phyloP scores from a whole-genome alignment of 1,139 yeast species.

The Torulaspora pretoriensis region DNA sequence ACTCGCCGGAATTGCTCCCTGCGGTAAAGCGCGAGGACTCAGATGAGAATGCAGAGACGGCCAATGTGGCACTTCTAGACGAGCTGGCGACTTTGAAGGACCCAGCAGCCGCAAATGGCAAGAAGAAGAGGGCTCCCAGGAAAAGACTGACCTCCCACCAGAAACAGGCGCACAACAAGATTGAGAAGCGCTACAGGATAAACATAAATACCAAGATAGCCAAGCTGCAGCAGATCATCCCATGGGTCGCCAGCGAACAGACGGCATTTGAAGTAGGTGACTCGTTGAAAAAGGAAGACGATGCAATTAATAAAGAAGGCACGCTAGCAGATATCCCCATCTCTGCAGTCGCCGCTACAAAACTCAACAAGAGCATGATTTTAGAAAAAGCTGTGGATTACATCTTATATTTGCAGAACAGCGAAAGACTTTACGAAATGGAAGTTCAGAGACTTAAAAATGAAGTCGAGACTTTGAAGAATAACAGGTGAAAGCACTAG shows the following conservation, averaged over 20 bases:
- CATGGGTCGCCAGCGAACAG: conserved; percentile 56
- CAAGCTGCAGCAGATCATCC: conserved; percentile 58
- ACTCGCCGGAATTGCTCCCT: conserved; percentile 11
- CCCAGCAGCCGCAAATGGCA: conserved; percentile 12
- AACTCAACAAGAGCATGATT: conserved; percentile 59
- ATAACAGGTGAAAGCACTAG: background rate
- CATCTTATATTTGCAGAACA: conserved; percentile 47
- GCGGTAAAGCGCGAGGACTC: conserved; percentile 9
- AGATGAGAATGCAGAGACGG: conserved; percentile 5
- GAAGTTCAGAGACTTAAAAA: conserved; percentile 35
- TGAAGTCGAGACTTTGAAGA: conserved; percentile 27
- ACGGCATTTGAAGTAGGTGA: conserved; percentile 54
- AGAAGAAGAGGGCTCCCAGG: conserved; percentile 49
- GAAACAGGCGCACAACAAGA: conserved; percentile 67
- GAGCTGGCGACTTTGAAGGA: conserved; percentile 8
- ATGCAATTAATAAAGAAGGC: conserved; percentile 9
- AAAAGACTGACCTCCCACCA: conserved; percentile 58
- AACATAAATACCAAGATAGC: conserved; percentile 71
- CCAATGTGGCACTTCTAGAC: conserved; percentile 3
- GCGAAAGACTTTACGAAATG: conserved; percentile 38
- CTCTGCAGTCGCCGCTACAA: conserved; percentile 31
- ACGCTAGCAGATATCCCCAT: conserved; percentile 6
- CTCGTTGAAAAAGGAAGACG: conserved; percentile 16
- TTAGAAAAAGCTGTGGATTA: conserved; percentile 64
- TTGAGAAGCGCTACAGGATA: conserved; percentile 66